These are phyloP conservation scores for Spiraea crenata DNA, from an alignment of 331 rosid genomes.

Conservation along the genomic window DNA sequence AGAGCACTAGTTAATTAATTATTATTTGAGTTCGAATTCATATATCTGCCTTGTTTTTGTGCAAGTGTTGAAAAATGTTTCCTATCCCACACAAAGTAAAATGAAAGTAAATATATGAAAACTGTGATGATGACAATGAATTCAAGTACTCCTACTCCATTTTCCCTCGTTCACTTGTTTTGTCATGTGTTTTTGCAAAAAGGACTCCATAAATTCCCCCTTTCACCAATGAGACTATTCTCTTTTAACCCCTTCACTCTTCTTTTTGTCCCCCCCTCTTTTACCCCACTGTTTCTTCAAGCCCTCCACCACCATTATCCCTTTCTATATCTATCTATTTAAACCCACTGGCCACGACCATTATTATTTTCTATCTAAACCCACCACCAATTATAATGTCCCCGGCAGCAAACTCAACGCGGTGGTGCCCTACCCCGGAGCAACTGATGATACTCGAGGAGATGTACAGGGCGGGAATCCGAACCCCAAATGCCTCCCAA, in stretches of 20 bases:
- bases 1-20: too few relatives aligned
- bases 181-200: too few relatives aligned
- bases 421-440: slow-evolving; percentile 97
- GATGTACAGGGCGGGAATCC: slow-evolving; percentile 71
- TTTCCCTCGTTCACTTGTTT: background rate
- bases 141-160: too few relatives aligned
- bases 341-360: background rate
- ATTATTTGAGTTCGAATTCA: too few relatives aligned
- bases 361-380: background rate
- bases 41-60: too few relatives aligned
- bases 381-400: slow-evolving; percentile 38
- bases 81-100: too few relatives aligned
- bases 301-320: background rate
- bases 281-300: slow-evolving; percentile 29
- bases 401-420: slow-evolving; percentile 41
- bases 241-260: slow-evolving; percentile 37
- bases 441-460: slow-evolving; percentile 91
- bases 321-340: background rate
- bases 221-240: slow-evolving; percentile 5
- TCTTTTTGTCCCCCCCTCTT: background rate
- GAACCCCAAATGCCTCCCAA: slow-evolving; percentile 87
- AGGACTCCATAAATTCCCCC: too few relatives aligned
- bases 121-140: too few relatives aligned
- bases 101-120: too few relatives aligned
- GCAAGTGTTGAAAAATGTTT: too few relatives aligned